These are phyloP conservation scores for Desmodesmus armatus DNA, from an alignment of 139 green algal species.

Conservation along the genomic window DNA sequence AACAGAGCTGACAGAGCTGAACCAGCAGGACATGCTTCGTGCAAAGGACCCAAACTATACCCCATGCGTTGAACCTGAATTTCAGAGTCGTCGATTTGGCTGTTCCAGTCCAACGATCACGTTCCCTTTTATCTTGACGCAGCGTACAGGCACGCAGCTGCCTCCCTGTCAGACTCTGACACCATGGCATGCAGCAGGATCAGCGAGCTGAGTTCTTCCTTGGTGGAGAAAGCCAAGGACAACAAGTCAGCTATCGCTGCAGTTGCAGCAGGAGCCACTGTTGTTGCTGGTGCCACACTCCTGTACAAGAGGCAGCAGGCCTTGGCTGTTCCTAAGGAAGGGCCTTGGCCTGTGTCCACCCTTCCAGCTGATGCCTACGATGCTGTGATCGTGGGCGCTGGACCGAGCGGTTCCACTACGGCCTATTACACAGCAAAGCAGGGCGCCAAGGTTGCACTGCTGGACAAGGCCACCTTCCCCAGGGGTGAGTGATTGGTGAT, in stretches of 20 bases:
- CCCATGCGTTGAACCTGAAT: too few relatives aligned
- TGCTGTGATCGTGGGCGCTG: constrained; percentile 87
- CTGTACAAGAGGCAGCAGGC: background rate
- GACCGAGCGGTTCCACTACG: constrained; percentile 80
- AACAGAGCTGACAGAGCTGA: too few relatives aligned
- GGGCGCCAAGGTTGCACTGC: constrained; percentile 84
- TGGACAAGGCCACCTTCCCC: constrained; percentile 92
- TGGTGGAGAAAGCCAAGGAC: constrained; percentile 7
- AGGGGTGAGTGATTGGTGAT: constrained; percentile 63
- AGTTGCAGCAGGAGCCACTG: background rate
- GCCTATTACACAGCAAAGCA: constrained; percentile 79
- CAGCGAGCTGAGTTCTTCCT: too few relatives aligned
- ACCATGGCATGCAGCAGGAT: too few relatives aligned
- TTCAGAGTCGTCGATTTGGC: too few relatives aligned
- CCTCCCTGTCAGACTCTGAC: too few relatives aligned
- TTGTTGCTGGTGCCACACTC: constrained; percentile 19
- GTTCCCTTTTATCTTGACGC: too few relatives aligned
- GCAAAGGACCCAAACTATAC: too few relatives aligned
- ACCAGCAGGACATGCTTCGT: too few relatives aligned
- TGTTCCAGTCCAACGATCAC: too few relatives aligned
- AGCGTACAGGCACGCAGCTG: too few relatives aligned
- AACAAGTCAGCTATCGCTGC: constrained; percentile 40
- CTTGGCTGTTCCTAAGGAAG: constrained; percentile 58
- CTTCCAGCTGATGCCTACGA: constrained; percentile 85
- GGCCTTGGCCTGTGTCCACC: constrained; percentile 63